Conservation (phyloP, 192 early-diverging fungal species). For the Linnemannia schmuckeri region DNA sequence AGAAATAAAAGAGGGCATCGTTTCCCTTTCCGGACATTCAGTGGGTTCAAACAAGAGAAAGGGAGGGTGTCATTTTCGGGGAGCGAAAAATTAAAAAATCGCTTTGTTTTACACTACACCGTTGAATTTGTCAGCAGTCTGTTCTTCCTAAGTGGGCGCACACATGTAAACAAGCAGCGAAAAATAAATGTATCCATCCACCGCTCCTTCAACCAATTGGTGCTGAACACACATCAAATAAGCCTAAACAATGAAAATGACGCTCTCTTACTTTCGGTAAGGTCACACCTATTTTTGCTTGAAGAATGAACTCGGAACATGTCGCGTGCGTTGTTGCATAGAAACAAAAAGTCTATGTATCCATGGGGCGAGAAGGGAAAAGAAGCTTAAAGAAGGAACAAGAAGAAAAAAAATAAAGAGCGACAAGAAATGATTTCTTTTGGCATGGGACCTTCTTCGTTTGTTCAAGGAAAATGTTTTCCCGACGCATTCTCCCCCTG, state of each 20-base stretch:
- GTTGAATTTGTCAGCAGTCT: neutral
- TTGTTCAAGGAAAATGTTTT: neutral
- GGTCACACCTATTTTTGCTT: neutral
- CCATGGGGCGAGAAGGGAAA: neutral
- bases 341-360: neutral
- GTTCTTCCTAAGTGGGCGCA: neutral
- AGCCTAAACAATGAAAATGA: neutral
- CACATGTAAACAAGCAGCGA: neutral
- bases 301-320: neutral
- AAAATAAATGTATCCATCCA: neutral
- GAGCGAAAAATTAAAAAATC: neutral
- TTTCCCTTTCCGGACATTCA: neutral
- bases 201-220: neutral
- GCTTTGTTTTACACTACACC: neutral
- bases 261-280: neutral
- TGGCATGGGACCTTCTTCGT: neutral
- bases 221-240: neutral
- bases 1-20: neutral
- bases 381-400: neutral
- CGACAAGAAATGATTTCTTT: neutral
- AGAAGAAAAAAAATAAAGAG: neutral
- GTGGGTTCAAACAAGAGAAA: neutral
- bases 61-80: neutral
- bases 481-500: neutral
- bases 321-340: neutral